Percentiles rank a stretch among this genome's conserved stretches.
Evolutionary conservation across 305 asterid genomes (phyloP).

Genomic region (Solanum hybrid): DNA sequence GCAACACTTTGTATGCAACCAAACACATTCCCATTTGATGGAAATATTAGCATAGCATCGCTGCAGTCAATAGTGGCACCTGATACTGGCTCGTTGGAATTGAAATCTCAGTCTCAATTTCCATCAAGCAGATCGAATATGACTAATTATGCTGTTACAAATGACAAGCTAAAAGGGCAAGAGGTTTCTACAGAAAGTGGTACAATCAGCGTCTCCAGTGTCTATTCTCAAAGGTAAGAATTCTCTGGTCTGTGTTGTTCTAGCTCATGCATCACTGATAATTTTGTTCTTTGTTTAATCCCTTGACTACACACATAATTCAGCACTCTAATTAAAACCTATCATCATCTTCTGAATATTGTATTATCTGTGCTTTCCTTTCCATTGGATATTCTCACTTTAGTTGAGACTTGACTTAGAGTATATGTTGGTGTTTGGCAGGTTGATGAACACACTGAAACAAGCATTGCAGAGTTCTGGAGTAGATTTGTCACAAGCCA

Average conservation of each 20-base stretch:
- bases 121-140: slow-evolving; percentile 27
- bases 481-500: slow-evolving; percentile 77
- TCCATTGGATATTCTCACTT: not conserved
- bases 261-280: not conserved
- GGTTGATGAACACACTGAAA: slow-evolving; percentile 72
- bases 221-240: slow-evolving; percentile 75
- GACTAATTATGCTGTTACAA: slow-evolving; percentile 20
- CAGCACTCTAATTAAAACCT: not conserved
- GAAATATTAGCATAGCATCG: slow-evolving; percentile 28
- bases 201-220: slow-evolving; percentile 65
- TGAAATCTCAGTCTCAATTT: slow-evolving; percentile 38
- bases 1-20: slow-evolving; percentile 34
- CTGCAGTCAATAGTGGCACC: slow-evolving; percentile 41
- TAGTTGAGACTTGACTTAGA: not conserved
- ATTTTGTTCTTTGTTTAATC: not conserved
- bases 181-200: slow-evolving; percentile 60
- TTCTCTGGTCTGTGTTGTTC: slow-evolving; percentile 5
- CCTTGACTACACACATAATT: not conserved
- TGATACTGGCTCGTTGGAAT: slow-evolving; percentile 28
- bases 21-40: slow-evolving; percentile 29
- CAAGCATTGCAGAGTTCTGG: slow-evolving; percentile 83
- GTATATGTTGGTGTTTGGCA: slow-evolving; percentile 16
- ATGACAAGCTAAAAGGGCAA: slow-evolving; percentile 39
- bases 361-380: not conserved
- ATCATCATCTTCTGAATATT: not conserved